phyloP scores from a whole-genome alignment of 2,329 filamentous ascomycete species.

The Colletotrichum tamarilloi region DNA sequence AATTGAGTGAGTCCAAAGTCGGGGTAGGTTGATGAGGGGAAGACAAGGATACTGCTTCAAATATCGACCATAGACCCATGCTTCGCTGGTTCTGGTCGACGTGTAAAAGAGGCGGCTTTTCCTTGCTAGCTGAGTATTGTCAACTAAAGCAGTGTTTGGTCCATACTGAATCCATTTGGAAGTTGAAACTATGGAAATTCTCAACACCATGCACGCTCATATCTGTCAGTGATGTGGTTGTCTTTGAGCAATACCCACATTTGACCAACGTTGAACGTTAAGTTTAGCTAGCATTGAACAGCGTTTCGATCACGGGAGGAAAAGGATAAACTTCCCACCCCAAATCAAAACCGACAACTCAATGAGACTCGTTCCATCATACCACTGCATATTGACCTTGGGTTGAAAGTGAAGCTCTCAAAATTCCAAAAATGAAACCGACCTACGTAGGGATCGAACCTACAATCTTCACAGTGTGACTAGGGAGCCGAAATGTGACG shows the following conservation, averaged over 20 bases:
- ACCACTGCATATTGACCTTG: too few relatives aligned
- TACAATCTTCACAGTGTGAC: conserved; percentile 33
- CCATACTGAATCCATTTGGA: too few relatives aligned
- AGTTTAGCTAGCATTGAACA: not conserved
- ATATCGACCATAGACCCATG: not conserved
- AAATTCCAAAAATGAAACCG: not conserved
- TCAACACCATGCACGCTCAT: too few relatives aligned
- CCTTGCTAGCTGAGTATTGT: too few relatives aligned
- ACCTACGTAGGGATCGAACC: conserved; percentile 35
- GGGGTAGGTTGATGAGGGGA: not conserved
- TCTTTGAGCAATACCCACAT: not conserved
- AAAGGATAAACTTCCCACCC: not conserved
- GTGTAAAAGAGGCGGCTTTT: too few relatives aligned
- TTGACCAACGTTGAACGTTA: not conserved
- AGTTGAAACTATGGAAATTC: too few relatives aligned
- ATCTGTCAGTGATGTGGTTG: too few relatives aligned
- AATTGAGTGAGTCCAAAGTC: not conserved
- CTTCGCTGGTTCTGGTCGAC: not conserved
- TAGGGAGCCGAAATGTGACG: conserved; percentile 32
- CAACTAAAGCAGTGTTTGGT: too few relatives aligned
- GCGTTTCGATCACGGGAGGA: not conserved
- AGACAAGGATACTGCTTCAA: not conserved
- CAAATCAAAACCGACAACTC: not conserved
- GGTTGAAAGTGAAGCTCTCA: too few relatives aligned
- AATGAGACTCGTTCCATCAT: not conserved